A percentile compares a stretch with the other conserved stretches of the same genome.
Conservation (phyloP, 495 filamentous ascomycete species). For the Achaetomiella virescens region DNA sequence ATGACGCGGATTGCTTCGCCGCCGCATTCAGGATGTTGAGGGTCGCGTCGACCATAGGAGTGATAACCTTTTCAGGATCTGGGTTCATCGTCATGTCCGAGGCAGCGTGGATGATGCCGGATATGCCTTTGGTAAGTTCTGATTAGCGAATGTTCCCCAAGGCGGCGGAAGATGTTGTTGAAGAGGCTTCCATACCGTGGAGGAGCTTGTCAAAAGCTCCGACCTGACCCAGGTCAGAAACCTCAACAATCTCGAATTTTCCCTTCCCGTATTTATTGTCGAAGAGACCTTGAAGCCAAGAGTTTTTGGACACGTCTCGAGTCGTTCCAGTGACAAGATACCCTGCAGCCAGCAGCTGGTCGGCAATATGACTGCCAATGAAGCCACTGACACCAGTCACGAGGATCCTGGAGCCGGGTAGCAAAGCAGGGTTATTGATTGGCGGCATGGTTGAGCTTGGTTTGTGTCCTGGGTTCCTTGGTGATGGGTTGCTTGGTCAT, state of each 20-base stretch:
- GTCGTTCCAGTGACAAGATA: constrained; percentile 49
- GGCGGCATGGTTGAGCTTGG: not conserved
- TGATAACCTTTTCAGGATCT: constrained; percentile 42
- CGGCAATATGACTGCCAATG: constrained; percentile 45
- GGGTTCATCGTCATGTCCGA: constrained; percentile 33
- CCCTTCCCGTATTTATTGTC: constrained; percentile 35
- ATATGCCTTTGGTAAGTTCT: constrained; percentile 18
- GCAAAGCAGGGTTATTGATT: not conserved
- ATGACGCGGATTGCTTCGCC: constrained; percentile 38
- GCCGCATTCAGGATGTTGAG: constrained; percentile 41
- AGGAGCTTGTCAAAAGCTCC: constrained; percentile 39
- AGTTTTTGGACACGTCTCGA: constrained; percentile 33
- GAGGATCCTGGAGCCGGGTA: constrained; percentile 19
- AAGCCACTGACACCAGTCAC: constrained; percentile 52
- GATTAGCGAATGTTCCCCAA: not conserved
- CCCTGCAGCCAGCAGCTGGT: constrained; percentile 41
- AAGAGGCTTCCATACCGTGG: constrained; percentile 10
- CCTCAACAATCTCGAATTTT: constrained; percentile 32
- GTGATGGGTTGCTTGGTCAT: not conserved
- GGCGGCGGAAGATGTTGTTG: too few species aligned
- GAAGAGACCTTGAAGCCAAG: constrained; percentile 40
- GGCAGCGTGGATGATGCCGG: constrained; percentile 42
- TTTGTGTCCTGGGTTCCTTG: not conserved
- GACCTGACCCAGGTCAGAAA: constrained; percentile 33
- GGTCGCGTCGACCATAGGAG: constrained; percentile 33